These are phyloP conservation scores for Talaromyces proteolyticus DNA, from an alignment of 495 filamentous ascomycete genomes.

Conservation along the genomic window DNA sequence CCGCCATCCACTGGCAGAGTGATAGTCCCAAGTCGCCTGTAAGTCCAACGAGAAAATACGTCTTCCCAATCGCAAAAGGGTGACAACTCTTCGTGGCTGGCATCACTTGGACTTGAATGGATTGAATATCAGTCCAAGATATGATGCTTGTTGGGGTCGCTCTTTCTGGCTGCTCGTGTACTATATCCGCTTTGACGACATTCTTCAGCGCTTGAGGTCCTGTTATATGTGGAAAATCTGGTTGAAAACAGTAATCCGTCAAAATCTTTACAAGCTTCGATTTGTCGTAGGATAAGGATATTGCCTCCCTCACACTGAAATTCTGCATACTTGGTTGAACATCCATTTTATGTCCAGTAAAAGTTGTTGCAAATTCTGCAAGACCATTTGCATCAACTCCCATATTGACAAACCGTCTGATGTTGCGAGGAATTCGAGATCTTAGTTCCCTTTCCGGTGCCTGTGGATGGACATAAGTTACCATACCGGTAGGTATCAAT, in stretches of 20 bases:
- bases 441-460: conserved; percentile 10
- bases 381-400: conserved; percentile 9
- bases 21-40: conserved; percentile 21
- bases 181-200: neutral
- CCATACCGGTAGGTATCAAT: neutral
- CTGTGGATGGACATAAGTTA: conserved; percentile 13
- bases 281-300: neutral
- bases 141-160: neutral
- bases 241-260: neutral
- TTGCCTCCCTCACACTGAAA: neutral
- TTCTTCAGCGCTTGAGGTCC: neutral
- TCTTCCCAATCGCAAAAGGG: conserved; percentile 8
- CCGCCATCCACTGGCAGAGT: conserved; percentile 16
- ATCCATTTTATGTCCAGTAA: neutral
- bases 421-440: conserved; percentile 9
- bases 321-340: neutral
- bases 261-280: neutral
- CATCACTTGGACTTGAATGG: neutral
- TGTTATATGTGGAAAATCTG: neutral
- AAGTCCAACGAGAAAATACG: conserved; percentile 19
- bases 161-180: neutral
- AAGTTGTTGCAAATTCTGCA: neutral
- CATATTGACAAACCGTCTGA: conserved; percentile 11
- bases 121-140: neutral
- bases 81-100: neutral